These are phyloP conservation scores for Venturia nashicola DNA, from an alignment of 2,329 filamentous ascomycete genomes.

Conservation along the genomic window DNA sequence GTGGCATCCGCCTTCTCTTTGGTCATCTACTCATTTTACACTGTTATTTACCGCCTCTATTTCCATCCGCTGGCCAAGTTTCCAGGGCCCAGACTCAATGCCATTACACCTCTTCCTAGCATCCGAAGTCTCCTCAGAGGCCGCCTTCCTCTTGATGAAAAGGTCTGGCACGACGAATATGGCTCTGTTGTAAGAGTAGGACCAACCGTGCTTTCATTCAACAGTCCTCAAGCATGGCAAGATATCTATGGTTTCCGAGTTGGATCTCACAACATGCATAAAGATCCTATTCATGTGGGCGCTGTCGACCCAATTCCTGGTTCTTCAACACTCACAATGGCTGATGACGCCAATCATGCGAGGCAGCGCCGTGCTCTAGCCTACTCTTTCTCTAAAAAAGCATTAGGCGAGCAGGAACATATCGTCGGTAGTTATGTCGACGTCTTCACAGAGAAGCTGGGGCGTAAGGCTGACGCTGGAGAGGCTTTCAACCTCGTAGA, in stretches of 20 bases:
- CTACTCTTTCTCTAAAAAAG: constrained; percentile 16
- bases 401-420: constrained; percentile 19
- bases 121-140: constrained; percentile 9
- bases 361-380: constrained; percentile 14
- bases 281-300: constrained; percentile 18
- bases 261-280: constrained; percentile 16
- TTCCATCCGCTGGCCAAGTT: constrained; percentile 10
- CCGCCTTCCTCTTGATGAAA: constrained; percentile 6
- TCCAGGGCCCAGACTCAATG: constrained; percentile 9
- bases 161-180: constrained; percentile 19
- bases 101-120: constrained; percentile 5
- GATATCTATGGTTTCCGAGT: constrained; percentile 14
- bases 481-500: constrained; percentile 21
- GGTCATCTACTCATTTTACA: background rate
- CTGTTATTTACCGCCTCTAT: constrained; percentile 7
- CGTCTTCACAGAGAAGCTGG: constrained; percentile 15
- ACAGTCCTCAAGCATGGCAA: constrained; percentile 9
- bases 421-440: constrained; percentile 22
- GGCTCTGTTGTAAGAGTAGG: constrained; percentile 21
- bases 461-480: constrained; percentile 24
- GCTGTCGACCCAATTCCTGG: constrained; percentile 23
- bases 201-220: constrained; percentile 10
- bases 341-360: constrained; percentile 20
- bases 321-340: constrained; percentile 24
- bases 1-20: background rate